These are phyloP conservation scores for Bipolaris sorokiniana DNA, from an alignment of 2,329 filamentous ascomycete species.

Conservation along the genomic window DNA sequence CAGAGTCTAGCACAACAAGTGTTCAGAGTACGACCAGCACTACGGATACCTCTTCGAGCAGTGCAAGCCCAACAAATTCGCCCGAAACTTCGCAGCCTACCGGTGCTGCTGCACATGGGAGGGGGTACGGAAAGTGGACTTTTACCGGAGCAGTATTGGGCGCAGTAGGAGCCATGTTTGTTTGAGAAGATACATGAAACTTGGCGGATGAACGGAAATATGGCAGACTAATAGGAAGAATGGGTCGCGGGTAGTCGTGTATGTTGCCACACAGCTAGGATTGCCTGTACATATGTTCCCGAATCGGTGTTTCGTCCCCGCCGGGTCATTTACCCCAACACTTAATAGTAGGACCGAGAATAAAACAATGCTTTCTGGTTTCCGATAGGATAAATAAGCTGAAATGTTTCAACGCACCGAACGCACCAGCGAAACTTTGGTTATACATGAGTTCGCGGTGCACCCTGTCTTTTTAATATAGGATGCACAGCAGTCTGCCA, in stretches of 20 bases:
- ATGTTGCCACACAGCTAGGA: background rate
- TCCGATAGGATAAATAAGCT: background rate
- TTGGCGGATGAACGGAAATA: too few species aligned
- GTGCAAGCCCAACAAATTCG: slow-evolving; percentile 2
- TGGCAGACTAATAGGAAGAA: too few species aligned
- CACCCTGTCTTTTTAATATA: background rate
- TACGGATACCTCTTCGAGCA: slow-evolving; percentile 1
- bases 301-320: background rate
- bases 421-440: background rate
- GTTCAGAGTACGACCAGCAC: background rate
- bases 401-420: background rate
- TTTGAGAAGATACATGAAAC: slow-evolving; percentile 1
- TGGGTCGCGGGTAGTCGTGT: background rate
- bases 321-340: background rate
- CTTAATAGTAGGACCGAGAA: background rate
- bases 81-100: background rate
- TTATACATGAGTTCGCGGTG: background rate
- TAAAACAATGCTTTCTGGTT: background rate
- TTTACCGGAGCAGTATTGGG: slow-evolving; percentile 25
- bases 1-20: background rate
- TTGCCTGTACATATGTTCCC: background rate
- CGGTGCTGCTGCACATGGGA: background rate
- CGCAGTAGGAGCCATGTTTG: slow-evolving; percentile 26
- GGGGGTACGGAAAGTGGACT: slow-evolving; percentile 19
- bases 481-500: too few species aligned